phyloP scores from a whole-genome alignment of 208 protist genomes.

The Endotrypanum monterogeii region DNA sequence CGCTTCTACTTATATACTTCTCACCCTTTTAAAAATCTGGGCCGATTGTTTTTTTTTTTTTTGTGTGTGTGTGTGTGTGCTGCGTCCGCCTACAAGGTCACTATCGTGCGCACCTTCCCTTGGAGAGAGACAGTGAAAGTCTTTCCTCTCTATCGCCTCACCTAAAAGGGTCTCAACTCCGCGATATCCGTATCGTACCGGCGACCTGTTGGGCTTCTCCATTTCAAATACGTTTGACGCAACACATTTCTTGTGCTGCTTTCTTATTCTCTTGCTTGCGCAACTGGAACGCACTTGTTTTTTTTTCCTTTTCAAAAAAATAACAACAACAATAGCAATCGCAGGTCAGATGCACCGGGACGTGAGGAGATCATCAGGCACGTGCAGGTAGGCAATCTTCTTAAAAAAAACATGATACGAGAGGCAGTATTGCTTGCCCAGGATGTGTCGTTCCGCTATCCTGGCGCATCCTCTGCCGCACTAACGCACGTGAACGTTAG shows the following conservation, averaged over 20 bases:
- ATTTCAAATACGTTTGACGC: too few relatives aligned
- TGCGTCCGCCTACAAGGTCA: too few relatives aligned
- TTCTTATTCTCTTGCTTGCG: too few relatives aligned
- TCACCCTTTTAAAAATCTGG: neutral
- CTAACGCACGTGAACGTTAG: conserved; percentile 40
- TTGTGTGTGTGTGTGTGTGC: too few relatives aligned
- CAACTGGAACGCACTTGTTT: neutral
- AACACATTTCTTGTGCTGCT: too few relatives aligned
- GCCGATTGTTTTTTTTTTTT: neutral
- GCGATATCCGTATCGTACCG: too few relatives aligned
- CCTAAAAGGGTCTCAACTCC: too few relatives aligned
- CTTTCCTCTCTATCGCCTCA: too few relatives aligned
- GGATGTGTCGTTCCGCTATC: conserved; percentile 57
- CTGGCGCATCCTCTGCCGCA: conserved; percentile 10
- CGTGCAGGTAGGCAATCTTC: neutral
- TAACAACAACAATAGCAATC: too few relatives aligned
- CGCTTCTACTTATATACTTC: neutral
- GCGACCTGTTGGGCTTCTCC: too few relatives aligned
- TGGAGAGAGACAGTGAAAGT: too few relatives aligned
- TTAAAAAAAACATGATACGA: neutral
- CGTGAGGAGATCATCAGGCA: neutral
- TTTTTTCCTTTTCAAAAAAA: neutral
- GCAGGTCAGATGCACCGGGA: neutral
- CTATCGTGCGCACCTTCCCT: too few relatives aligned
- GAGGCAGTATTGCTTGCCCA: conserved; percentile 32